These are phyloP conservation scores for Fusarium compactum DNA, from an alignment of 2,329 filamentous ascomycete species.

Conservation along the genomic window DNA sequence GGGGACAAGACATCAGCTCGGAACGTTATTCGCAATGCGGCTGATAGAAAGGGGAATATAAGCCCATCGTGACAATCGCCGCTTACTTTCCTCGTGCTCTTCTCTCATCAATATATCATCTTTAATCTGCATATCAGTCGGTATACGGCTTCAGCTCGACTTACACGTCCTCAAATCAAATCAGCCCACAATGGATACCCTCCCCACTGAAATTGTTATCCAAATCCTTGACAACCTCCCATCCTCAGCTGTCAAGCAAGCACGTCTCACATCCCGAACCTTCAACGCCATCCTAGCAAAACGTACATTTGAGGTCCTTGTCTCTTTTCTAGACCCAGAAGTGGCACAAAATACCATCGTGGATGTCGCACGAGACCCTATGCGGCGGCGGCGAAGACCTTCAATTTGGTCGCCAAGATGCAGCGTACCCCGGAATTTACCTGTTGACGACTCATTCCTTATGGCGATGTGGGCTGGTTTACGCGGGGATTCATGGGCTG, in stretches of 20 bases:
- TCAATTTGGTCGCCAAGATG: conserved; percentile 55
- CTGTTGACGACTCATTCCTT: conserved; percentile 50
- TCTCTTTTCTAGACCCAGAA: conserved; percentile 48
- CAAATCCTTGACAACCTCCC: conserved; percentile 48
- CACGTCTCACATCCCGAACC: conserved; percentile 50
- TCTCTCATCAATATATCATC: not conserved
- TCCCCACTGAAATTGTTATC: conserved; percentile 50
- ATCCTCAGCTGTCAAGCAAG: conserved; percentile 36
- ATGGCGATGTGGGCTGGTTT: conserved; percentile 49
- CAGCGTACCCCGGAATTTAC: conserved; percentile 48
- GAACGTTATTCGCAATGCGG: not conserved
- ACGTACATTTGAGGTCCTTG: conserved; percentile 46
- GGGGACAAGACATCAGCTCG: conserved; percentile 25
- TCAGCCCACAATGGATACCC: conserved; percentile 46
- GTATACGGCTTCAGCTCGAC: not conserved
- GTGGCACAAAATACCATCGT: conserved; percentile 44
- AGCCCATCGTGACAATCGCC: not conserved
- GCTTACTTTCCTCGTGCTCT: not conserved
- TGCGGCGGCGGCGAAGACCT: conserved; percentile 35
- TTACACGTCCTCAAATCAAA: not conserved
- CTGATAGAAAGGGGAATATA: conserved; percentile 10
- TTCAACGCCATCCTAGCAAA: conserved; percentile 51
- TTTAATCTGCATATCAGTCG: not conserved
- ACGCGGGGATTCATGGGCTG: conserved; percentile 43
- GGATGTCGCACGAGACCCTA: conserved; percentile 39